Conservation (phyloP, 306 rosid genomes). For the Vachellia pachyceras region DNA sequence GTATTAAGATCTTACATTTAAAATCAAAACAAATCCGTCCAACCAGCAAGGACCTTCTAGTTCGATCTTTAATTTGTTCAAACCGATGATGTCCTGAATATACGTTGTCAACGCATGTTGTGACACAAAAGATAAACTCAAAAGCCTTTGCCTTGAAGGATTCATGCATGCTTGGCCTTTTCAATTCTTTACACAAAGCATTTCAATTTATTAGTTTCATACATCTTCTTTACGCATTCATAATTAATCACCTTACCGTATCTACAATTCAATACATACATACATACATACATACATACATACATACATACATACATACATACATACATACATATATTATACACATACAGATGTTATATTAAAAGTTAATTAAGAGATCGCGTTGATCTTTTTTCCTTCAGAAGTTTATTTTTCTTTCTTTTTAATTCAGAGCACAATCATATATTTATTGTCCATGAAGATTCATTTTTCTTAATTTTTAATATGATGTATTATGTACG, state of each 20-base stretch:
- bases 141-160: slow-evolving; percentile 7
- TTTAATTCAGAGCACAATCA: background rate
- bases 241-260: slow-evolving; percentile 4
- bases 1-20: too few relatives aligned
- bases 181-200: background rate
- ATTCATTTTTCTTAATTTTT: background rate
- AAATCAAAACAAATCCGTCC: too few relatives aligned
- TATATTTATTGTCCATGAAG: background rate
- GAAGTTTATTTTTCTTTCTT: background rate
- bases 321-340: background rate
- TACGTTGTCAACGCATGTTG: background rate
- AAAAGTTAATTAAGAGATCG: background rate
- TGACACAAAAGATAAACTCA: background rate
- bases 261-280: background rate
- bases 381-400: background rate
- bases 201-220: background rate
- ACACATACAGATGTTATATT: background rate
- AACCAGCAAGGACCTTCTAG: too few relatives aligned
- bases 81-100: background rate
- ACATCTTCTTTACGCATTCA: slow-evolving; percentile 10
- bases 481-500: background rate
- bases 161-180: background rate
- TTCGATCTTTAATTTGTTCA: background rate
- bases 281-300: too few relatives aligned
- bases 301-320: too few relatives aligned